Evolutionary conservation across 2,329 filamentous ascomycete species (phyloP), one percentile per base, ranked within the genome.

Genomic region (Aspergillus viridinutans): DNA sequence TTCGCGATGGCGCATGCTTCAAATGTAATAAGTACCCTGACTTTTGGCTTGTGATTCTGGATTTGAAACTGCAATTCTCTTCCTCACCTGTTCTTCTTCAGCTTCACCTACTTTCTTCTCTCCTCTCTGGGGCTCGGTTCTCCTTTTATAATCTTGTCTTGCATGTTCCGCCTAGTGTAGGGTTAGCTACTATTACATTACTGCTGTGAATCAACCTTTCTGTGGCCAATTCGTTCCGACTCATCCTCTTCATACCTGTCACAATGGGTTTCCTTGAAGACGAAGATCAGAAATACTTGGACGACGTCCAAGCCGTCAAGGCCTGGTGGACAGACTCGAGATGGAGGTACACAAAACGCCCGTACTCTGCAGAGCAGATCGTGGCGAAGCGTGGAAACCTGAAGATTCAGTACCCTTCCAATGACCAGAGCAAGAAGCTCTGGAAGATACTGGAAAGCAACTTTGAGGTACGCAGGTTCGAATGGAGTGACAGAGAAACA

Each of bases 321-420:
- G 80, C 89, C 75, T 99, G 94, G 94, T 99, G 94, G 94, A 83
- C 81, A 53, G 90, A 95, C 68, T 85, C 91, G 56, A 85, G 94
- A 82, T 99, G 94, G 94, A 85, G 90, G 73, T 85, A 90, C 77
- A 99, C 94, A 67, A 92, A 90, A 80, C 85, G 94, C 57, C 88
- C 94, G 25, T 99, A 94, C 75, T 96, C 92, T 3, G 92, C 94
- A 32, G 94, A 97, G 82, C 90, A 96, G 79, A 97, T 99, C 71
- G 94, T 96, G 62, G 88, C 90, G 53, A 99, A 99, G 85, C 84
- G 94, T 71, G 94, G 94, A 57, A 92, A 89, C 70, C 80, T 99
- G 68, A 90, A 89, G 77, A 89, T 97, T 67, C 84, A 95, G 61
- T 97, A 97, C 74, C 88, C 94, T 21, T 94, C 92, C 79, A 96